Percentiles rank a stretch among this genome's conserved stretches.
Conservation (phyloP, 257 asterid genomes). For the Solanum medicagineum region DNA sequence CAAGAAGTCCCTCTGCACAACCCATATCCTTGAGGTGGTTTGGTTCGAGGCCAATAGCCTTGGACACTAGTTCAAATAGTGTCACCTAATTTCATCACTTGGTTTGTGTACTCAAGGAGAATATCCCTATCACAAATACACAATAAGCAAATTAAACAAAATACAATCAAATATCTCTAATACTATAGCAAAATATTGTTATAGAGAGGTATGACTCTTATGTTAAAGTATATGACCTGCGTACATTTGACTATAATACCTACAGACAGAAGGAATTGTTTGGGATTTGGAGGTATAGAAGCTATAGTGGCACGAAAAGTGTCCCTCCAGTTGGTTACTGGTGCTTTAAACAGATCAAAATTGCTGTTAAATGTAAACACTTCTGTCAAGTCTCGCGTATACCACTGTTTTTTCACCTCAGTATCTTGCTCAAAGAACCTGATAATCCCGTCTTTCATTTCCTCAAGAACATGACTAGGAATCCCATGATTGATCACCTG, state of each 20-base stretch:
- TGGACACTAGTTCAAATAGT: conserved; percentile 4
- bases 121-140: not conserved
- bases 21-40: conserved; percentile 8
- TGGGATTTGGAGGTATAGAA: not conserved
- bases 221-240: not conserved
- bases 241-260: not conserved
- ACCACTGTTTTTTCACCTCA: not conserved
- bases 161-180: not conserved
- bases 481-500: conserved; percentile 6
- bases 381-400: not conserved
- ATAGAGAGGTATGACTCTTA: not conserved
- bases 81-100: not conserved
- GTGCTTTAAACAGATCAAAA: not conserved
- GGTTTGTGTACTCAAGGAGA: conserved; percentile 5
- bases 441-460: not conserved
- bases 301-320: not conserved
- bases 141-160: not conserved
- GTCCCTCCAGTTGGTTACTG: conserved; percentile 7
- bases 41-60: conserved; percentile 6
- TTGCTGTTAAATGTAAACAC: not conserved
- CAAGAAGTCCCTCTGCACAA: conserved; percentile 4
- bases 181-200: not conserved
- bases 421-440: conserved; percentile 1
- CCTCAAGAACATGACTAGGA: not conserved
- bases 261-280: not conserved